Base-by-base conservation (phyloP, 257 asterid species). In the Capsicum rhomboideum region DNA sequence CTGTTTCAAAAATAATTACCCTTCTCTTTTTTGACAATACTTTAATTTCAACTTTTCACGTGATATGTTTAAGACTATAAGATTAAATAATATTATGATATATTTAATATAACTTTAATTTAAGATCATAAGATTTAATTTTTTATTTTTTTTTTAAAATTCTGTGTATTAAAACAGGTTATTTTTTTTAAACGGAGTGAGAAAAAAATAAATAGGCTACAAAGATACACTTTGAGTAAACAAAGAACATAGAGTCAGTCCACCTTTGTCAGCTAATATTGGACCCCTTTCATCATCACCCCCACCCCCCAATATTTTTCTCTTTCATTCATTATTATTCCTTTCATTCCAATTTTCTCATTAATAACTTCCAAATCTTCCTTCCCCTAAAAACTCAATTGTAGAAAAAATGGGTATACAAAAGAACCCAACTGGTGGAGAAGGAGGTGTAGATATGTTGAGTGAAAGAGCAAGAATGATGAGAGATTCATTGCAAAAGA, bases 401-500 rank as follows among this genome's bases (percentile, higher is more conserved):
- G 13, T 52, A 34, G 34, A 37, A 69, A n/a, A 88, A 75, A 87
- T 89, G 92, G 85, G 85, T 61, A 69, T 87, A 61, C 86, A 75
- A 14, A 55, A 26, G 16, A 85, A 68, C 1, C 26, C 83, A 12
- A 84, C 78, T 53, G 78, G 46, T 9, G 26, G 85, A 2, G 84
- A 78, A 20, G 67, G 29, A 21, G 37, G 86, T 58, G 86, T 64
- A 42, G 92, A 87, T 89, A 64, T 78, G 63, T 81, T 89, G 72
- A 87, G 90, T 79, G 90, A 86, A 79, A 87, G 86, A 86, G 90
- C 92, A 49, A 69, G 86, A 17, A 86, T 34, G 61, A 87, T 87
- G 92, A 89, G 88, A 72, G 89, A 87, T 49, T 83, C 90, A 59
- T 54, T 87, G 86, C 86, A 64, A 14, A 87, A 89, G 87, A 89